Evolutionary conservation across 2,329 filamentous ascomycete species (phyloP).

Genomic region (Verticillium albo-atrum): DNA sequence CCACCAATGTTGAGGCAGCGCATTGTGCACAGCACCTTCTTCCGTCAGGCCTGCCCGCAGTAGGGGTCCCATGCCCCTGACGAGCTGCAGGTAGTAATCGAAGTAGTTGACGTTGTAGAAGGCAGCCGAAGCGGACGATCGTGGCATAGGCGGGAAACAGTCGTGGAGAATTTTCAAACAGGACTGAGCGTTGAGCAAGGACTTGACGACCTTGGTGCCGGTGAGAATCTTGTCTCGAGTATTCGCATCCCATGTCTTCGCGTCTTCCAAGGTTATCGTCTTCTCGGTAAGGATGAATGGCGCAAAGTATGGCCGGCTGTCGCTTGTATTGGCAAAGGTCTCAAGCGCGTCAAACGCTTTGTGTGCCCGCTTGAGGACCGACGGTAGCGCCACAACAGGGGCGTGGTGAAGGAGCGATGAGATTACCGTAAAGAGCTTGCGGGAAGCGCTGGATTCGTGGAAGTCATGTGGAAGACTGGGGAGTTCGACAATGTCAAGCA

Average conservation of each 20-base stretch:
- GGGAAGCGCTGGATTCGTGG: constrained; percentile 61
- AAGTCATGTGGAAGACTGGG: constrained; percentile 75
- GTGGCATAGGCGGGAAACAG: constrained; percentile 66
- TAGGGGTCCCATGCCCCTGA: constrained; percentile 71
- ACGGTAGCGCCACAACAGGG: constrained; percentile 76
- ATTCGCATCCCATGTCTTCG: constrained; percentile 29
- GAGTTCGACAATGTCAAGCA: constrained; percentile 79
- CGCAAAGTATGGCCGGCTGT: constrained; percentile 63
- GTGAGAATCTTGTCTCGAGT: constrained; percentile 41
- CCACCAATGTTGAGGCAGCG: constrained; percentile 67
- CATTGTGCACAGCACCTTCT: constrained; percentile 69
- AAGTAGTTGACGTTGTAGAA: constrained; percentile 77
- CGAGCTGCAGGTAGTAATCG: constrained; percentile 74
- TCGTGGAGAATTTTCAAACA: constrained; percentile 71
- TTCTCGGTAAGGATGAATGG: constrained; percentile 52
- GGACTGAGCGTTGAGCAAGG: constrained; percentile 71
- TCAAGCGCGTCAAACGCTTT: constrained; percentile 62
- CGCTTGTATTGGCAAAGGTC: constrained; percentile 55
- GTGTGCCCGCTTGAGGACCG: constrained; percentile 71
- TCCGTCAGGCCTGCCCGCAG: constrained; percentile 81
- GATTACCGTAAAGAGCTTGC: constrained; percentile 69
- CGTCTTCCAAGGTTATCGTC: constrained; percentile 19
- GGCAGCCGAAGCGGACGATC: constrained; percentile 54
- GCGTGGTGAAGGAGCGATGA: constrained; percentile 76
- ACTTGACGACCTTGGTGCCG: constrained; percentile 76